Evolutionary conservation across 257 asterid species (phyloP).

Genomic region (Forsythia suspensa): DNA sequence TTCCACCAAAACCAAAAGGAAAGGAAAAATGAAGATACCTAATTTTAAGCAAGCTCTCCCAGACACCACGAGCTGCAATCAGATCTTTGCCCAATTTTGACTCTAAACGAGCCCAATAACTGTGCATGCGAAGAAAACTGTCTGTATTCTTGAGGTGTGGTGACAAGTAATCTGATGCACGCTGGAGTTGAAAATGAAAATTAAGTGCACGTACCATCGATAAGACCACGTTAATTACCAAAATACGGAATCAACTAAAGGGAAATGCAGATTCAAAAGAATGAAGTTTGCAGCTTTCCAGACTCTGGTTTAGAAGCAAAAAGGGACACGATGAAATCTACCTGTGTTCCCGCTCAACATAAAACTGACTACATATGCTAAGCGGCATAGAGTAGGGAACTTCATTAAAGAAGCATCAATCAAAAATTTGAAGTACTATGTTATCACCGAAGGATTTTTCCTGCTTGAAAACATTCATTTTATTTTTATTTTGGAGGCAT

Average conservation of each 20-base stretch:
- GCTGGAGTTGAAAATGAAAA: constrained; percentile 43
- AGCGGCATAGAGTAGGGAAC: neutral
- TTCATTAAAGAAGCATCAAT: neutral
- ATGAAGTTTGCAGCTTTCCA: neutral
- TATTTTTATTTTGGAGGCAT: neutral
- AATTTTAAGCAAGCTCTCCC: constrained; percentile 88
- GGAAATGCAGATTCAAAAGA: constrained; percentile 7
- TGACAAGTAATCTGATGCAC: constrained; percentile 83
- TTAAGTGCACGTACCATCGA: neutral
- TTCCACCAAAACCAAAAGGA: constrained; percentile 3
- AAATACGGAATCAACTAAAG: neutral
- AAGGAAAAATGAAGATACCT: constrained; percentile 41
- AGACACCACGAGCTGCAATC: constrained; percentile 89
- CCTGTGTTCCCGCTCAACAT: constrained; percentile 3
- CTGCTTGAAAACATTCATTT: neutral
- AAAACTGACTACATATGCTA: neutral
- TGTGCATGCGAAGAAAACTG: constrained; percentile 54
- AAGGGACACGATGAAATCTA: neutral
- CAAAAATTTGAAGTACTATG: neutral
- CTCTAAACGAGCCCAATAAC: constrained; percentile 92
- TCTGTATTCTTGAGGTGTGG: constrained; percentile 67
- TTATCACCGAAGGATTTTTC: neutral
- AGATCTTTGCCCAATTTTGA: constrained; percentile 65
- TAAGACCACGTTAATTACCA: neutral
- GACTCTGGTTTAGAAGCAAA: constrained; percentile 16